Evolutionary conservation across 805 yeast species (phyloP).

Genomic region (Clavispora phyllophila): DNA sequence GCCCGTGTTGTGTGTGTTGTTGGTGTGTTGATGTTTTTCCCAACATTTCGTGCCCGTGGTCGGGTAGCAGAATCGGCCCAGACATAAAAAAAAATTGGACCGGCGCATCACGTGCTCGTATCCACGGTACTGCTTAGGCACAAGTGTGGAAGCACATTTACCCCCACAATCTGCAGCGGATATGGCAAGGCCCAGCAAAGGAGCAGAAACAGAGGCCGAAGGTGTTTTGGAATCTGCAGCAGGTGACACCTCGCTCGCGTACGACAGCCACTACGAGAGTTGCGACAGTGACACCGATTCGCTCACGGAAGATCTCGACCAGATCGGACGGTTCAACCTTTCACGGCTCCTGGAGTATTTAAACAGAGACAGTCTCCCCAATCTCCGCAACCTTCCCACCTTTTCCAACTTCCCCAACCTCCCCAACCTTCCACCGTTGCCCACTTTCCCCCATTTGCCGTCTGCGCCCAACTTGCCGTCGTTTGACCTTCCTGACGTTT

Average conservation of each 20-base stretch:
- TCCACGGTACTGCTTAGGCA: too few relatives aligned
- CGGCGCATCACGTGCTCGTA: not conserved
- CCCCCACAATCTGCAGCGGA: too few relatives aligned
- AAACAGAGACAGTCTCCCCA: conserved; percentile 13
- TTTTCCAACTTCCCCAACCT: conserved; percentile 18
- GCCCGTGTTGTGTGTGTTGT: too few relatives aligned
- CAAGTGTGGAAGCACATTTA: too few relatives aligned
- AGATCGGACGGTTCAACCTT: conserved; percentile 43
- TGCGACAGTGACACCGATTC: conserved; percentile 21
- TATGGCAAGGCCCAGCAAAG: too few relatives aligned
- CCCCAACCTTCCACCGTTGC: conserved; percentile 19
- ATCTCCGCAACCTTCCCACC: conserved; percentile 18
- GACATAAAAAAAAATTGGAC: not conserved
- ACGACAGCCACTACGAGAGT: conserved; percentile 3
- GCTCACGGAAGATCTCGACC: conserved; percentile 44
- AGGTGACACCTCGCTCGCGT: not conserved
- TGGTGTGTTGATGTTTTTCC: too few relatives aligned
- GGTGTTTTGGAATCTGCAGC: not conserved
- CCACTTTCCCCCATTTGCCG: conserved; percentile 21
- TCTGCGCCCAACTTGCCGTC: conserved; percentile 16
- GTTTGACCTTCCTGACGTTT: conserved; percentile 26
- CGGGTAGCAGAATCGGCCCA: too few relatives aligned
- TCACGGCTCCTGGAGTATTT: conserved; percentile 9
- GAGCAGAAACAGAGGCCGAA: too few relatives aligned
- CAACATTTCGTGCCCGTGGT: too few relatives aligned